Base-by-base conservation (phyloP, 1,284 basidiomycete genomes). In the Pseudozyma sp. region DNA sequence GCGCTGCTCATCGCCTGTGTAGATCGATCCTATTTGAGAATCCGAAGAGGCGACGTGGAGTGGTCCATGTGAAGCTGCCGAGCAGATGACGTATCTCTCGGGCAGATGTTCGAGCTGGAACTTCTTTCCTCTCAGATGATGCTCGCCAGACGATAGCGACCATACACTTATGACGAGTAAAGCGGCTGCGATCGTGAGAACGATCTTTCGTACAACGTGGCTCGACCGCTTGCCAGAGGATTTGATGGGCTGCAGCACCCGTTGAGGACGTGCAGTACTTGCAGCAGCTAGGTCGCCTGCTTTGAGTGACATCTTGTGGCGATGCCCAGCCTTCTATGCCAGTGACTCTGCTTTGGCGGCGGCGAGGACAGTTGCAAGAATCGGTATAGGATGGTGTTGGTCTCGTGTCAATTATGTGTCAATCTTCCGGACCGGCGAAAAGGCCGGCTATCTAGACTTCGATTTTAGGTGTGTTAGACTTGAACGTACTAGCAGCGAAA, bases 1-100 rank as follows among this genome's bases (percentile, higher is more conserved):
- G 5, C 39, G 53, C n/a, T 43, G 35, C 36, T 75, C 68, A 52
- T 75, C 67, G 9, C 62, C 67, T 2, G 72, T 75, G 49, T 75
- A 70, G 42, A 75, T 70, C 34, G 66, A 63, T 1, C 50, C 58
- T 14, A 12, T 16, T 1, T 18, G 7, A 7, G 52, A 38, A 10
- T 36, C 8, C 1, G 72, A 12, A 18, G 44, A 25, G 3, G 44
- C 16, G 1, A 70, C n/a, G 21, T 60, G 51, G 13, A 70, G 62
- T 12, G n/a, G 38, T 19, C 61, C 67, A 12, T 25, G 63, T 2
- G 53, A 42, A 2, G n/a, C 25, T 1, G 67, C 38, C 8, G 72
- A 75, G 63, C 72, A 75, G 38, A 75, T 59, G 5, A 49, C 50
- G 19, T 70, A 75, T 9, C 63, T 50, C 2, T 61, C 48, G 1